phyloP scores from a whole-genome alignment of 768 basidiomycete genomes.

The Brasilioporus rufonigricans region DNA sequence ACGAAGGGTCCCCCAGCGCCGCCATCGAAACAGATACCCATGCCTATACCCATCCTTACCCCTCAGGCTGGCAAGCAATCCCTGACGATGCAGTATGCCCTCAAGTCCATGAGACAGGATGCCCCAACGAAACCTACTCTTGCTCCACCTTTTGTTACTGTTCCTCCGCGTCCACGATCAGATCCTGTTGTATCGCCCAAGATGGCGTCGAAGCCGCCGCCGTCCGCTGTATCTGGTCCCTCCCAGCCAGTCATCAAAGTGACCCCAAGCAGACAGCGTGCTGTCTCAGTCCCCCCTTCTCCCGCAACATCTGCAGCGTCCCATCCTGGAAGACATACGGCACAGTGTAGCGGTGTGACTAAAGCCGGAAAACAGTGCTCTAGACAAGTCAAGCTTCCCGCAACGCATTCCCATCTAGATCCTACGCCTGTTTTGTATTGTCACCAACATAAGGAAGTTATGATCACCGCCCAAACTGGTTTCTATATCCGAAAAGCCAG shows the following conservation, averaged over 20 bases:
- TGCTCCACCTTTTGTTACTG: conserved; percentile 15
- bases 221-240: conserved; percentile 1
- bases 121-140: conserved; percentile 15
- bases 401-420: conserved; percentile 23
- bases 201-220: background rate
- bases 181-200: conserved; percentile 21
- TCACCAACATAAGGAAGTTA: conserved; percentile 57
- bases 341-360: conserved; percentile 67
- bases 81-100: conserved; percentile 23
- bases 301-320: conserved; percentile 17
- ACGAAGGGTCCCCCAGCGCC: background rate
- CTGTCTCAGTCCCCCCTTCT: conserved; percentile 17
- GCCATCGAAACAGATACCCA: conserved; percentile 18
- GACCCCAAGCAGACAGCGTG: conserved; percentile 22
- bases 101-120: conserved; percentile 14
- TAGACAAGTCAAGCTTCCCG: conserved; percentile 51
- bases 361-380: conserved; percentile 61
- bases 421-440: conserved; percentile 48
- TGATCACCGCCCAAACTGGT: conserved; percentile 47
- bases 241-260: conserved; percentile 11
- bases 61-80: conserved; percentile 24
- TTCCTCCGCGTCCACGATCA: conserved; percentile 35
- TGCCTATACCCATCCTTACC: conserved; percentile 33
- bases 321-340: conserved; percentile 14
- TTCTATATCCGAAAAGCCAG: conserved; percentile 53